These are phyloP conservation scores for Mycena citricolor DNA, from an alignment of 1,284 basidiomycete species.

Conservation along the genomic window DNA sequence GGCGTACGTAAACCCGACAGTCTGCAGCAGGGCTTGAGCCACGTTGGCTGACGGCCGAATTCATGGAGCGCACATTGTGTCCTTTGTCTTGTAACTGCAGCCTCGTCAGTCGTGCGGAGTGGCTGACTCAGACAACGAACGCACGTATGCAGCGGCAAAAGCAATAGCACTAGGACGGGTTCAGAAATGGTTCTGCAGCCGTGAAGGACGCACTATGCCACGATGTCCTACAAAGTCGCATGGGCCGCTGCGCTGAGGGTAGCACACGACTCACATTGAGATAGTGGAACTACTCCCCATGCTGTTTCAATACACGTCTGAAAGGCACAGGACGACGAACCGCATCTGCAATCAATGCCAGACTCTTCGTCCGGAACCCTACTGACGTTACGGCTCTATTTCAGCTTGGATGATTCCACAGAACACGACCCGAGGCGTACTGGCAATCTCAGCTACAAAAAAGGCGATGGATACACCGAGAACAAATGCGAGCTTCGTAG, in stretches of 20 bases:
- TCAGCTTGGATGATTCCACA: slow-evolving; percentile 5
- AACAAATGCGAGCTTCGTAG: slow-evolving; percentile 43
- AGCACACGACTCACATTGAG: slow-evolving; percentile 38
- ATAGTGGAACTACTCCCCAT: slow-evolving; percentile 50
- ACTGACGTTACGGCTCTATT: slow-evolving; percentile 33
- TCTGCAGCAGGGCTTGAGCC: slow-evolving; percentile 28
- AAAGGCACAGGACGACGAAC: slow-evolving; percentile 30
- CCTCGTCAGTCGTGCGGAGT: no score
- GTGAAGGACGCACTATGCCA: slow-evolving; percentile 35
- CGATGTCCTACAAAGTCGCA: slow-evolving; percentile 34
- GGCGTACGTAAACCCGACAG: slow-evolving; percentile 45
- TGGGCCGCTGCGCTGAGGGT: slow-evolving; percentile 3
- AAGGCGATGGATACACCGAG: slow-evolving; percentile 43
- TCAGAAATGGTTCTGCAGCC: neutral
- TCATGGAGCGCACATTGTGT: slow-evolving; percentile 34
- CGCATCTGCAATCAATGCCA: slow-evolving; percentile 50
- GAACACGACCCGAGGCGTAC: slow-evolving; percentile 28
- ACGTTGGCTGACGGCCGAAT: slow-evolving; percentile 5
- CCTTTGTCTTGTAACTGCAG: slow-evolving; percentile 41
- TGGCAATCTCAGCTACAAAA: slow-evolving; percentile 44
- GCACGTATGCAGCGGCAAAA: slow-evolving; percentile 38
- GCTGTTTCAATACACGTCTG: slow-evolving; percentile 1
- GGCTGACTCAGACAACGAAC: slow-evolving; percentile 1
- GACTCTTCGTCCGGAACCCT: slow-evolving; percentile 48
- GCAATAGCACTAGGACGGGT: slow-evolving; percentile 34